Base-by-base conservation (phyloP, 2,329 filamentous ascomycete genomes). In the Arthrobotrys megalospora region DNA sequence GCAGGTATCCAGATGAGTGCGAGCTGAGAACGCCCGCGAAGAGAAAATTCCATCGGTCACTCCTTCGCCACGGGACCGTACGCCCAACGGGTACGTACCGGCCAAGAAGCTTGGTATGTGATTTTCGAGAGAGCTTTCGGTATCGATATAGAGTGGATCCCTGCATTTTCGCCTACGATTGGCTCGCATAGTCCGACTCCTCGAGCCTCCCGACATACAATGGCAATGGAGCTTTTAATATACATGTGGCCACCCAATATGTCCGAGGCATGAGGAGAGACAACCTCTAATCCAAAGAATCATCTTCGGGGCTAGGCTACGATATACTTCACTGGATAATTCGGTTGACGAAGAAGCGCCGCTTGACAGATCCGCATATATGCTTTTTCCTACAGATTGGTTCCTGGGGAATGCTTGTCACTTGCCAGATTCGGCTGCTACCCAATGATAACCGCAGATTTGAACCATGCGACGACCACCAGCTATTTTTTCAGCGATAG, bases 371-470 rank as follows among this genome's bases (percentile, higher is more conserved):
- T 64, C 43, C 24, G 60, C 43, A 64, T 43, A 34, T 11, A 28
- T 64, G 60, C 60, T 47, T 64, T 64, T 47, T 64, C 34, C 28
- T 36, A 7, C 4, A n/a, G 8, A 24, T 48, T 43, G 55, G 58
- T 63, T 63, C 53, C 43, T 55, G 55, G 52, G 43, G 69, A 58
- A 66, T 60, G 58, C 45, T 68, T 78, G 67, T 38, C 62, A 78
- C 75, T 72, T 78, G 62, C 75, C 67, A 72, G 52, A 78, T 63
- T 36, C 38, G 67, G 75, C 52, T 52, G 53, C 41, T 72, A 32
- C 24, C 75, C 75, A 78, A 77, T 77, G 58, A 77, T 45, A 67
- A 66, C 50, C 73, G 60, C 66, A 62, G 66, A 71, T 77, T 70
- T 10, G 14, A 34, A 36, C 64, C 72, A 76, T 77, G 66, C 73